Percentiles rank a stretch among this genome's conserved stretches.
Conservation (phyloP, 2,329 filamentous ascomycete genomes). For the Alternaria rosae region DNA sequence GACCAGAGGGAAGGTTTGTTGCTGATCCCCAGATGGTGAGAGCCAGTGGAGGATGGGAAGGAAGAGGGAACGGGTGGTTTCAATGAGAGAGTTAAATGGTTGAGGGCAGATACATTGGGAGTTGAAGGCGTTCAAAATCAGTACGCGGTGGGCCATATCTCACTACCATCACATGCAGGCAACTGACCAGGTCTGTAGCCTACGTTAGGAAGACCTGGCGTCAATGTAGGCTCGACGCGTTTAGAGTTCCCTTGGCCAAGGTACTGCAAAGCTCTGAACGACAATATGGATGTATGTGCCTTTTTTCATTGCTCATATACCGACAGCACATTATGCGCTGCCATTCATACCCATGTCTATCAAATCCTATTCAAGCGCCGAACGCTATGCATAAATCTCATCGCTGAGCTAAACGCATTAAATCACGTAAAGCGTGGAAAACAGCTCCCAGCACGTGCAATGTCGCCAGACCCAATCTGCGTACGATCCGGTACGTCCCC, state of each 20-base stretch:
- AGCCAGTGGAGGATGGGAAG: too few relatives aligned
- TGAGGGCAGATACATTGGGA: neutral
- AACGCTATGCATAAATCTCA: constrained; percentile 3
- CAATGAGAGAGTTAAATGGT: neutral
- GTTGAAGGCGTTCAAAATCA: neutral
- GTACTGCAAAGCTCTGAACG: neutral
- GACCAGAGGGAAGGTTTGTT: neutral
- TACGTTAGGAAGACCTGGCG: neutral
- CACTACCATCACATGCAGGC: neutral
- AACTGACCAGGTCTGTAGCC: neutral
- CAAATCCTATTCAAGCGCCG: neutral
- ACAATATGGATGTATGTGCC: neutral
- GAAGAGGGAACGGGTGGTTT: neutral
- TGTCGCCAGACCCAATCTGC: neutral
- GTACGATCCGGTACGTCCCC: neutral
- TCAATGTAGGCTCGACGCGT: neutral
- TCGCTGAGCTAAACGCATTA: neutral
- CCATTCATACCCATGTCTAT: neutral
- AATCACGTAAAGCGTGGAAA: neutral
- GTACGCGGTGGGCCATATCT: neutral
- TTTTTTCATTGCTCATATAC: neutral
- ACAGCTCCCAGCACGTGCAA: neutral
- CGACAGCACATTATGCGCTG: neutral
- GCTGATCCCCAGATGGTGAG: neutral
- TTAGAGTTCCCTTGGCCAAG: neutral